Evolutionary conservation across 1,284 basidiomycete species (phyloP), one percentile per base, ranked within the genome.

Genomic region (Microbotryum scabiosae): DNA sequence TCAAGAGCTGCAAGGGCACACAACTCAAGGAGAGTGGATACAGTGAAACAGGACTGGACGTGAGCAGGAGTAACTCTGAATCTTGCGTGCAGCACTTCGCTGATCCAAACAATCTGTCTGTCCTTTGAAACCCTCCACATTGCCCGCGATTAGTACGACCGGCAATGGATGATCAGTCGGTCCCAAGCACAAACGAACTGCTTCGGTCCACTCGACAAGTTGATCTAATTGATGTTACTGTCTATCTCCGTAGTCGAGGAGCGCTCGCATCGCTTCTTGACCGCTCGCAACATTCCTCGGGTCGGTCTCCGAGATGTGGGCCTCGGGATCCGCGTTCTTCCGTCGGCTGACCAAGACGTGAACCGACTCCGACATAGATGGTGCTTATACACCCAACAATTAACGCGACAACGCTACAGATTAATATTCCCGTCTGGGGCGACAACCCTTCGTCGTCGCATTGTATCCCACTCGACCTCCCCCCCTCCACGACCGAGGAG

Each of bases 121-220:
- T 41, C 12, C 36, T 41, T 41, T 12, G 36, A 41, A 41, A 9
- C 30, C 36, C 36, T 12, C 36, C 14, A 16, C 36, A 41, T 41
- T 12, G 36, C 12, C 14, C 10, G 16, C 50, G 23, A n/a, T n/a
- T 46, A 64, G 59, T 65, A 58, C 32, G 64, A 65, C 41, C 56
- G 64, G 5, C 61, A 65, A 32, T 65, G 64, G 64, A 65, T 65
- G 64, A 58, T 65, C 30, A 16, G 36, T 41, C 36, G 5, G 36
- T 41, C 36, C 36, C 36, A 41, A 18, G 30, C 30, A n/a, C 30
- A 30, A 30, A 12, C 36, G 14, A 18, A 5, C 10, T 18, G 36
- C 36, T 41, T 41, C 16, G 16, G 16, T 41, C 4, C 36, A 41
- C 36, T 18, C 36, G 36, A 18, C 5, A 41, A 12, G 5, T 10